Evolutionary conservation across 73 alveolate species (phyloP).

Genomic region (Paramecium octaurelia): DNA sequence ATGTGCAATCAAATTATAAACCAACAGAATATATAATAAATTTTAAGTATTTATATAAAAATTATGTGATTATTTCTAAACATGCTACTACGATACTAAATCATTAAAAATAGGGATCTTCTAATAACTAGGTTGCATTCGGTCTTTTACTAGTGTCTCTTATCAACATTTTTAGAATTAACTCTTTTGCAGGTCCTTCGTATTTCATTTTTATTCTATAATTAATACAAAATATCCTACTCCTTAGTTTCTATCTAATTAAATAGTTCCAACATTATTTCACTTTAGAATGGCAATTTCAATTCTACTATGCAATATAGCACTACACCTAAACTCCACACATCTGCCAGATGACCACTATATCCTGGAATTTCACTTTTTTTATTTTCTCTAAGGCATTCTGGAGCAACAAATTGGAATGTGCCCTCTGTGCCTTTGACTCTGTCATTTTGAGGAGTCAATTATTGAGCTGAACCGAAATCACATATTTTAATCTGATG

Average conservation of each 20-base stretch:
- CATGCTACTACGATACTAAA: background rate
- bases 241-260: conserved; percentile 32
- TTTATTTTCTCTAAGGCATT: conserved; percentile 46
- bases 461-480: conserved; percentile 76
- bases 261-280: conserved; percentile 29
- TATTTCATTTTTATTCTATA: conserved; percentile 13
- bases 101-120: conserved; percentile 39
- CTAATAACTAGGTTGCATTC: background rate
- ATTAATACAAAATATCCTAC: conserved; percentile 47
- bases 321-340: conserved; percentile 82
- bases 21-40: background rate
- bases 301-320: conserved; percentile 67
- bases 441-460: conserved; percentile 65
- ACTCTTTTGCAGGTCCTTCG: background rate
- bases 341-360: conserved; percentile 72
- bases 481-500: conserved; percentile 79
- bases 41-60: background rate
- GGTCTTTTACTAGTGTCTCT: conserved; percentile 40
- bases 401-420: conserved; percentile 53
- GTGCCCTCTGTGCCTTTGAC: conserved; percentile 85
- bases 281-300: conserved; percentile 53
- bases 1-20: background rate
- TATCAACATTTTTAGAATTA: background rate
- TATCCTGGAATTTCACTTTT: conserved; percentile 63
- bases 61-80: background rate